Conservation (phyloP, 2,329 filamentous ascomycete species). For the Ophiostoma sp. region DNA sequence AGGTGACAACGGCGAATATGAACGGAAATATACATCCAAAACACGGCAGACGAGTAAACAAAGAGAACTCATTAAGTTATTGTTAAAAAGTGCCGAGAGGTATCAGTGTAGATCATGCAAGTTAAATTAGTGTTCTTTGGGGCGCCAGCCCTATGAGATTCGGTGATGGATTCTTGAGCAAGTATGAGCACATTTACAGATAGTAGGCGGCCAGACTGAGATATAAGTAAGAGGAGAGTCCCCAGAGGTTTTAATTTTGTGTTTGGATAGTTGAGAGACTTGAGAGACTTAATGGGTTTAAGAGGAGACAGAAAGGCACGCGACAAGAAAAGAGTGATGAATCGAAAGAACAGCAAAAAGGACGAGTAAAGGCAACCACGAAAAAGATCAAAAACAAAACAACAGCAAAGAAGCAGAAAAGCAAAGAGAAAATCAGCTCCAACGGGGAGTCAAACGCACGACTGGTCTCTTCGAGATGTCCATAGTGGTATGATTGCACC, state of each 20-base stretch:
- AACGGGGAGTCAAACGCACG: too few species aligned
- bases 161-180: neutral
- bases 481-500: too few species aligned
- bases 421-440: too few species aligned
- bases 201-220: neutral
- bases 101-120: neutral
- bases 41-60: neutral
- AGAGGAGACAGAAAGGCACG: neutral
- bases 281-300: neutral
- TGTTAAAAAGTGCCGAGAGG: neutral
- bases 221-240: neutral
- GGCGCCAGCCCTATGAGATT: neutral
- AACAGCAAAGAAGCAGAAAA: too few species aligned
- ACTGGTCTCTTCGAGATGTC: too few species aligned
- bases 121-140: neutral
- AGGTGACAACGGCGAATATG: neutral
- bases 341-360: neutral
- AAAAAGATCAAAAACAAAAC: too few species aligned
- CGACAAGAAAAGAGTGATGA: neutral
- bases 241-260: too few species aligned
- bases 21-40: too few species aligned
- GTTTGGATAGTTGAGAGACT: too few species aligned
- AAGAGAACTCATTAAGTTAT: neutral
- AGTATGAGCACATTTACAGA: neutral
- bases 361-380: neutral